phyloP scores from a whole-genome alignment of 2,329 filamentous ascomycete species.

The Fusarium scirpi region DNA sequence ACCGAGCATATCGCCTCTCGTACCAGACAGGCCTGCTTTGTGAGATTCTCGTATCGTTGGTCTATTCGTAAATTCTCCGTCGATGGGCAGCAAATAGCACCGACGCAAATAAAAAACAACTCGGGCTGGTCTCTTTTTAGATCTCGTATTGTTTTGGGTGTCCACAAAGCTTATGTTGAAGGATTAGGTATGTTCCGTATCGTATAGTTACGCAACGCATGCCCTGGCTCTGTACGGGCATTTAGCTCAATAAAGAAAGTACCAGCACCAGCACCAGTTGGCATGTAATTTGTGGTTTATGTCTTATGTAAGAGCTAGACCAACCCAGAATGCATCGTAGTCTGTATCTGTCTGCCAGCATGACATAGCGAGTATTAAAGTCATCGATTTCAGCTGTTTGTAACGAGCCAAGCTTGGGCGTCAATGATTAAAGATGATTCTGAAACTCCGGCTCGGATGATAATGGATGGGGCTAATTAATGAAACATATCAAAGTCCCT shows the following conservation, averaged over 20 bases:
- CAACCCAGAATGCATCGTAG: slow-evolving; percentile 5
- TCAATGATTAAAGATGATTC: slow-evolving; percentile 4
- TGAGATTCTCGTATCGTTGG: slow-evolving; percentile 18
- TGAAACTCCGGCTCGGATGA: neutral
- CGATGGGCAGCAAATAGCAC: slow-evolving; percentile 10
- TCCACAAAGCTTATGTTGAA: slow-evolving; percentile 27
- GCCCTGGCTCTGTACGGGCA: slow-evolving; percentile 16
- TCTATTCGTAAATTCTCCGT: slow-evolving; percentile 9
- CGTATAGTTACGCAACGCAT: slow-evolving; percentile 13
- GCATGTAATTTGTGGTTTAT: slow-evolving; percentile 28
- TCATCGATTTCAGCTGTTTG: neutral
- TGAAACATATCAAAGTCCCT: slow-evolving; percentile 3
- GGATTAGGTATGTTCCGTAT: slow-evolving; percentile 11
- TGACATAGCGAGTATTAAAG: neutral
- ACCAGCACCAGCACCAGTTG: slow-evolving; percentile 3
- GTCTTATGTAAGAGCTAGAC: slow-evolving; percentile 44
- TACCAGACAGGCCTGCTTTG: neutral
- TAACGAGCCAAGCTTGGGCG: neutral
- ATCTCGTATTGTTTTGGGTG: slow-evolving; percentile 41
- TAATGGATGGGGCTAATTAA: neutral
- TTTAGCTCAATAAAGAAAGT: slow-evolving; percentile 12
- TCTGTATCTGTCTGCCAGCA: slow-evolving; percentile 5
- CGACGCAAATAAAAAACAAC: neutral
- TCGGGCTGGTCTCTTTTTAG: slow-evolving; percentile 23
- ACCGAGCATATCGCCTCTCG: neutral